phyloP scores from a whole-genome alignment of 306 rosid genomes.

The Fagus crenata region DNA sequence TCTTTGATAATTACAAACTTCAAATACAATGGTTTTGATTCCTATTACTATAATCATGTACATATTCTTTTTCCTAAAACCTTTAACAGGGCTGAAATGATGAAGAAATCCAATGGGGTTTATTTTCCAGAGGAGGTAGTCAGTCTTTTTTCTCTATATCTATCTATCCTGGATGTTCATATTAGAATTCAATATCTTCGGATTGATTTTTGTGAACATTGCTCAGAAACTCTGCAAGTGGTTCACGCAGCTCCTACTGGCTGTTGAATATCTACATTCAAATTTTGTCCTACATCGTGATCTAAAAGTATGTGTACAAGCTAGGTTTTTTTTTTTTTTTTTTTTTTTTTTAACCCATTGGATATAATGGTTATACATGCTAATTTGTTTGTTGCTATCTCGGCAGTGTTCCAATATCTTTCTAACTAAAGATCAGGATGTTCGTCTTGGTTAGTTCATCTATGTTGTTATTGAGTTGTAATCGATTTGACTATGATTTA shows the following conservation, averaged over 20 bases:
- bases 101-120: constrained; percentile 85
- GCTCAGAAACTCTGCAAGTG: constrained; percentile 95
- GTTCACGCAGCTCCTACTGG: constrained; percentile 91
- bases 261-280: constrained; percentile 90
- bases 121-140: constrained; percentile 94
- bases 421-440: constrained; percentile 93
- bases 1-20: constrained; percentile 20
- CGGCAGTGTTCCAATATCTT: constrained; percentile 97
- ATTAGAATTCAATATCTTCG: constrained; percentile 13
- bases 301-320: constrained; percentile 63
- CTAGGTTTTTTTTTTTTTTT: not conserved
- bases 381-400: constrained; percentile 29
- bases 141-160: not conserved
- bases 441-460: constrained; percentile 83
- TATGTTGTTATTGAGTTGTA: constrained; percentile 19
- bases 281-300: constrained; percentile 95
- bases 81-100: constrained; percentile 77
- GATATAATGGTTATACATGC: constrained; percentile 14
- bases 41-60: not conserved
- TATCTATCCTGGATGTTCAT: constrained; percentile 17
- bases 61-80: constrained; percentile 18
- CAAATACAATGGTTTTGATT: constrained; percentile 13
- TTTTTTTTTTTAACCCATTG: not conserved
- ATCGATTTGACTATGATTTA: constrained; percentile 11
- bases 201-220: constrained; percentile 36